Evolutionary conservation across 75 land plant species (phyloP).

Genomic region (Pinus tabuliformis): DNA sequence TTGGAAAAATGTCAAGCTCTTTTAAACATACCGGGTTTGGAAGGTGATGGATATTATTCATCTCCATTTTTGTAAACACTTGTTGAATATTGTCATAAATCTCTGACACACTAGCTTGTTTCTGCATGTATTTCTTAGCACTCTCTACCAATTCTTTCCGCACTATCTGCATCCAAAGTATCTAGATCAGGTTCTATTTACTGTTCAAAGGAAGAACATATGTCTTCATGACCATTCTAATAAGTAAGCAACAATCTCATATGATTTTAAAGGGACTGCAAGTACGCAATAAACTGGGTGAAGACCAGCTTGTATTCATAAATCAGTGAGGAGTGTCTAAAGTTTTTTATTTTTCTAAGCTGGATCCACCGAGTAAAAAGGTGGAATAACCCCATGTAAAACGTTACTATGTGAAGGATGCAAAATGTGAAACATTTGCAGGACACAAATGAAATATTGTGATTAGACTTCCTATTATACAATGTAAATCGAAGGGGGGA

Average conservation of each 20-base stretch:
- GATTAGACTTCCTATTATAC: neutral
- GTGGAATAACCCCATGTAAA: neutral
- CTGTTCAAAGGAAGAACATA: neutral
- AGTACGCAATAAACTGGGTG: neutral
- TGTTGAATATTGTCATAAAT: slow-evolving; percentile 73
- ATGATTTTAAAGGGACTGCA: neutral
- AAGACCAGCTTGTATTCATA: neutral
- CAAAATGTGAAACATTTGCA: neutral
- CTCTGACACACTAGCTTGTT: slow-evolving; percentile 46
- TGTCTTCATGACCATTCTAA: neutral
- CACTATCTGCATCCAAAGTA: slow-evolving; percentile 43
- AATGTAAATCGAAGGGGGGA: neutral
- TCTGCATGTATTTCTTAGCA: slow-evolving; percentile 58
- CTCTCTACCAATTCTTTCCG: slow-evolving; percentile 68
- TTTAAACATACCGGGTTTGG: slow-evolving; percentile 35
- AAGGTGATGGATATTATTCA: slow-evolving; percentile 51
- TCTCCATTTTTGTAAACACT: slow-evolving; percentile 57
- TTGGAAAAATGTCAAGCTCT: slow-evolving; percentile 3
- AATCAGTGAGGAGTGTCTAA: neutral
- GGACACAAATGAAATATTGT: neutral
- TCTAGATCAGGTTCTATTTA: neutral
- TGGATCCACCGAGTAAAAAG: neutral
- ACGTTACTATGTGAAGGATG: neutral
- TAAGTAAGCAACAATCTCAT: neutral
- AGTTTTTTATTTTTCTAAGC: neutral